These are phyloP conservation scores for Penicillium oxalicum DNA, from an alignment of 2,329 filamentous ascomycete genomes.

Conservation along the genomic window DNA sequence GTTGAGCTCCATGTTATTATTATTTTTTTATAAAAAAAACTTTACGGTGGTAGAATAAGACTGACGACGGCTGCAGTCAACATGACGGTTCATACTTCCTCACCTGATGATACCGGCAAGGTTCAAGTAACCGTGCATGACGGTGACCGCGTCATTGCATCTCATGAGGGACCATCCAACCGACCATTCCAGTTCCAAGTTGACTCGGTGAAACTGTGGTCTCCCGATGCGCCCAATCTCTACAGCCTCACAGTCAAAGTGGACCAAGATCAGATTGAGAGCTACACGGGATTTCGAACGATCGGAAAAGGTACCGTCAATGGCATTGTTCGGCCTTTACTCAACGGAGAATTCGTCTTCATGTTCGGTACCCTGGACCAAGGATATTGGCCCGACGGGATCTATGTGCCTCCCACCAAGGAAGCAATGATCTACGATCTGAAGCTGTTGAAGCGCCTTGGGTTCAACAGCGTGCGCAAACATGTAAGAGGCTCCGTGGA, in stretches of 20 bases:
- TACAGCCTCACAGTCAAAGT: constrained; percentile 58
- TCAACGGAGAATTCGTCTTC: constrained; percentile 66
- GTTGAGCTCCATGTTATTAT: constrained; percentile 10
- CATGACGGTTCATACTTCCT: constrained; percentile 49
- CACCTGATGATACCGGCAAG: constrained; percentile 25
- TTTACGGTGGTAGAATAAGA: too few relatives aligned
- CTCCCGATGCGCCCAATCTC: constrained; percentile 55
- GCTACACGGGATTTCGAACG: constrained; percentile 65
- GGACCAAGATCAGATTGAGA: constrained; percentile 51
- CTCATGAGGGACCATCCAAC: constrained; percentile 44
- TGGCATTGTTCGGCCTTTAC: constrained; percentile 54
- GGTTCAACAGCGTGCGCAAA: constrained; percentile 66
- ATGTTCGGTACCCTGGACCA: constrained; percentile 65
- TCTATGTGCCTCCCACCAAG: constrained; percentile 58
- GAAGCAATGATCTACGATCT: constrained; percentile 66
- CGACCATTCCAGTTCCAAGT: constrained; percentile 52
- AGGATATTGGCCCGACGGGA: constrained; percentile 65
- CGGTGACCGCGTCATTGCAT: constrained; percentile 38
- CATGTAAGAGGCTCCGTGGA: constrained; percentile 46
- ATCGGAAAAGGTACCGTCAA: constrained; percentile 52
- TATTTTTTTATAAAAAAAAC: not conserved
- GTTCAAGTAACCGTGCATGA: constrained; percentile 39
- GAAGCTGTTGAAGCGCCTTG: constrained; percentile 57
- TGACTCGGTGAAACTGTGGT: constrained; percentile 56
- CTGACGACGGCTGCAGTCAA: constrained; percentile 41